Conservation (phyloP, 306 rosid species). For the Acacia acuminata region DNA sequence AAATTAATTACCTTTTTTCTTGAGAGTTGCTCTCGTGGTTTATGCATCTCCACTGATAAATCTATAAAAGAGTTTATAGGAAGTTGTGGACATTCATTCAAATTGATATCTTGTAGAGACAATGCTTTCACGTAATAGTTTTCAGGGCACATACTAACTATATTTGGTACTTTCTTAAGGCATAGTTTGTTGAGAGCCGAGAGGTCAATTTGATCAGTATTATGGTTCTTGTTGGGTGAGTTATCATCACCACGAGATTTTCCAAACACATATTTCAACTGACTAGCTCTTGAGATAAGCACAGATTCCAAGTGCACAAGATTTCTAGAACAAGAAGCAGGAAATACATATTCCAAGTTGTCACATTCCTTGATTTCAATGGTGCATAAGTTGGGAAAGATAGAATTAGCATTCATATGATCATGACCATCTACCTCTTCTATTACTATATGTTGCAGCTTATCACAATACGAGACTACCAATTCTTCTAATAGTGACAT, state of each 20-base stretch:
- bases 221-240: neutral
- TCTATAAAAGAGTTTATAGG: neutral
- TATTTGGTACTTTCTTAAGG: neutral
- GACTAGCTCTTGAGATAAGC: neutral
- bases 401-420: no score
- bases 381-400: no score
- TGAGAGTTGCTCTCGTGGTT: neutral
- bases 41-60: neutral
- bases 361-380: neutral
- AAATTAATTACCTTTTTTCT: neutral
- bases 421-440: no score
- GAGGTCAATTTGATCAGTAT: neutral
- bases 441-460: no score
- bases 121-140: neutral
- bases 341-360: constrained; percentile 7
- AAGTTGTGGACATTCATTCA: neutral
- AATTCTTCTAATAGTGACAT: no score
- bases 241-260: neutral
- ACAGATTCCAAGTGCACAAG: constrained; percentile 10
- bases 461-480: no score
- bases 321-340: constrained; percentile 1
- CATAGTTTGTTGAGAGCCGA: neutral
- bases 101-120: neutral
- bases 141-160: neutral
- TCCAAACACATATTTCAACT: constrained; percentile 21